A percentile compares a stretch with the other conserved stretches of the same genome.
These are phyloP conservation scores for Leccinum solheimii DNA, from an alignment of 1,284 basidiomycete genomes.

Conservation along the genomic window DNA sequence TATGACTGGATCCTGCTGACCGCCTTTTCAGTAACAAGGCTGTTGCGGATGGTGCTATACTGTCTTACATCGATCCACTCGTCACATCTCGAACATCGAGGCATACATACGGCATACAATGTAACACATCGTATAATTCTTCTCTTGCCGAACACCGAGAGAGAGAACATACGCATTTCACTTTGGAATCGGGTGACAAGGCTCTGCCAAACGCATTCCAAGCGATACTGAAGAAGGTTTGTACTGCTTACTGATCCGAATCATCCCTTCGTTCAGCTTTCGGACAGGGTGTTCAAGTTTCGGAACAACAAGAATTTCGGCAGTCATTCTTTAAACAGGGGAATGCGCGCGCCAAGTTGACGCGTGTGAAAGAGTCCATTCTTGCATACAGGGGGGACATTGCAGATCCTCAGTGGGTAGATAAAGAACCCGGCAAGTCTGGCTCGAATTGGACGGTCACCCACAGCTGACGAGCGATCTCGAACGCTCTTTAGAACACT, in stretches of 20 bases:
- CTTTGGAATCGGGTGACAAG: conserved; percentile 16
- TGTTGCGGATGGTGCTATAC: conserved; percentile 55
- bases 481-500: conserved; percentile 4
- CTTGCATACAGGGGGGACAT: conserved; percentile 18
- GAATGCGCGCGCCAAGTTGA: neutral
- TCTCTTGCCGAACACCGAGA: conserved; percentile 37
- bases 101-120: conserved; percentile 42
- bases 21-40: conserved; percentile 48
- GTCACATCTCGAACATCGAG: conserved; percentile 47
- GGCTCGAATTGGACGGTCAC: too few species aligned
- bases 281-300: conserved; percentile 33
- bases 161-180: conserved; percentile 18
- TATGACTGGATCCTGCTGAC: conserved; percentile 1
- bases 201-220: conserved; percentile 30
- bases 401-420: conserved; percentile 19
- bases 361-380: conserved; percentile 1
- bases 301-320: conserved; percentile 34
- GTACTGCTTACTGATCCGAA: neutral
- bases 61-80: conserved; percentile 49
- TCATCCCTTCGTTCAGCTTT: neutral
- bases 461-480: neutral
- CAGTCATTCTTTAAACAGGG: conserved; percentile 1
- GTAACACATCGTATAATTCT: conserved; percentile 27
- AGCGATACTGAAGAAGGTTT: conserved; percentile 29
- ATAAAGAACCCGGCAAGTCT: conserved; percentile 18